These are phyloP conservation scores for Carex cristatella DNA, from an alignment of 176 grass and related monocot genomes.

Conservation along the genomic window DNA sequence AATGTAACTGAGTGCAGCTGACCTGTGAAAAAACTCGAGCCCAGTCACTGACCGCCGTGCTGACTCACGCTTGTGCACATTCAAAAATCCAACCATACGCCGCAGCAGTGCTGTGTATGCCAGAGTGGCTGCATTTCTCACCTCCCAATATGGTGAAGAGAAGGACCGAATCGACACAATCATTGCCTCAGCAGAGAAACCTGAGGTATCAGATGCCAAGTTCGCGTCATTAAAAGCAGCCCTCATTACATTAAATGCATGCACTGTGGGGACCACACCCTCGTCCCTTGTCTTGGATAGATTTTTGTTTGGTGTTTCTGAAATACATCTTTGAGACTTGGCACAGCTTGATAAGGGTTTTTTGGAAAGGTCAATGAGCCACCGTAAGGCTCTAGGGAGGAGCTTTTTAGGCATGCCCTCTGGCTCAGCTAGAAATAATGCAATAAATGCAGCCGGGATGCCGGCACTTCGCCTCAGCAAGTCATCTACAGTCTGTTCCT, in stretches of 20 bases:
- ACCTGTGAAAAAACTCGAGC: conserved; percentile 97
- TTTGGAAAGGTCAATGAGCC: conserved; percentile 71
- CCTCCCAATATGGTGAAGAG: conserved; percentile 97
- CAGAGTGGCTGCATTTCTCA: conserved; percentile 84
- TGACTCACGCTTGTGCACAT: conserved; percentile 77
- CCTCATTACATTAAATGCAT: conserved; percentile 91
- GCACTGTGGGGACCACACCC: conserved; percentile 81
- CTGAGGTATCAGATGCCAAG: conserved; percentile 77
- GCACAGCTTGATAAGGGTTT: conserved; percentile 44
- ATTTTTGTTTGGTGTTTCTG: conserved; percentile 32
- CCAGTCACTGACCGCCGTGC: conserved; percentile 75
- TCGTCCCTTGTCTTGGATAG: conserved; percentile 74
- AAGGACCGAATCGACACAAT: conserved; percentile 80
- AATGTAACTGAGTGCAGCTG: conserved; percentile 27
- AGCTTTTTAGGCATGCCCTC: conserved; percentile 92
- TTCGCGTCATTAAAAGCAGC: conserved; percentile 88
- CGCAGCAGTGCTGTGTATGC: conserved; percentile 83
- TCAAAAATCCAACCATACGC: conserved; percentile 90
- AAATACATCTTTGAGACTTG: not conserved
- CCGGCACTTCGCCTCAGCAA: conserved; percentile 88
- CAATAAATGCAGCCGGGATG: conserved; percentile 91
- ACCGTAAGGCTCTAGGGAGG: conserved; percentile 72
- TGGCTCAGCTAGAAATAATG: conserved; percentile 85
- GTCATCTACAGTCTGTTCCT: conserved; percentile 95
- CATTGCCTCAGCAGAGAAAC: conserved; percentile 90